A percentile compares a stretch with the other conserved stretches of the same genome.
phyloP scores from a whole-genome alignment of 257 asterid genomes.

The Buddleja alternifolia region DNA sequence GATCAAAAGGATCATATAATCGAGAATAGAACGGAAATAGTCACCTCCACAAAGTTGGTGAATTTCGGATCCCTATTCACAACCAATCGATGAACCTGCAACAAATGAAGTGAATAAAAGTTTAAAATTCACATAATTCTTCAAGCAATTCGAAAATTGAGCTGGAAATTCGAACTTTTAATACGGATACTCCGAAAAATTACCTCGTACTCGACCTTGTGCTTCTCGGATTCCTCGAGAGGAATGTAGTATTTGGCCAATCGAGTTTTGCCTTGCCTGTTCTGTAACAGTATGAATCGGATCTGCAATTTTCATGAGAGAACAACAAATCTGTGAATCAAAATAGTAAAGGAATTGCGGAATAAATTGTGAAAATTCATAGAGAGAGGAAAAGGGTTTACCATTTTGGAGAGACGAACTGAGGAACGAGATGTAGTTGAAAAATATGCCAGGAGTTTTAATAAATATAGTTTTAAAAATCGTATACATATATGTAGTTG shows the following conservation, averaged over 20 bases:
- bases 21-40: not conserved
- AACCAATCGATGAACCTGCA: constrained; percentile 76
- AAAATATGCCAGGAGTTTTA: not conserved
- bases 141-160: not conserved
- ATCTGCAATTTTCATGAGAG: constrained; percentile 56
- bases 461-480: too few relatives aligned
- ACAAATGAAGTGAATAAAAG: not conserved
- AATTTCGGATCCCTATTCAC: constrained; percentile 84
- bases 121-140: constrained; percentile 1
- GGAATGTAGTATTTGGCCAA: constrained; percentile 95
- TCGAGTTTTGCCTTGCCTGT: constrained; percentile 97
- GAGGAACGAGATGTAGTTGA: not conserved
- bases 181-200: not conserved
- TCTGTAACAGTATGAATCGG: constrained; percentile 94
- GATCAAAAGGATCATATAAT: not conserved
- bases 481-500: too few relatives aligned
- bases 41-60: constrained; percentile 83
- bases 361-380: not conserved
- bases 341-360: not conserved
- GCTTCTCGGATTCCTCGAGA: constrained; percentile 99
- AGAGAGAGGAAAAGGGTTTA: not conserved
- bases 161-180: not conserved
- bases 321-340: not conserved
- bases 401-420: constrained; percentile 22
- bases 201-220: constrained; percentile 98